Evolutionary conservation across 257 asterid genomes (phyloP).

Genomic region (Lycium barbarum): DNA sequence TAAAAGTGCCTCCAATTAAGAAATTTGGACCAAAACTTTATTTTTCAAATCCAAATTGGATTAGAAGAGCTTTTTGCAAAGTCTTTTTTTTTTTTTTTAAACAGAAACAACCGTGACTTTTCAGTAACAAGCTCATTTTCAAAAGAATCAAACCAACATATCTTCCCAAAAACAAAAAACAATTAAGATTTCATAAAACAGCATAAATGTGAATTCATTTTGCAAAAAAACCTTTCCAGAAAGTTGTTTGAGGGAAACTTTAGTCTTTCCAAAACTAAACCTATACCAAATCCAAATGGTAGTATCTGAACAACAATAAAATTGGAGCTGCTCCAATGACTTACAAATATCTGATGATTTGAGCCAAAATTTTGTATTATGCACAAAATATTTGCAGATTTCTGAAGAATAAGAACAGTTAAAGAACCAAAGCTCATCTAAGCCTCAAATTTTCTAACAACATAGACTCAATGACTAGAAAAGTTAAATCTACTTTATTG

Average conservation of each 20-base stretch:
- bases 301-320: not conserved
- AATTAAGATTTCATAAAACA: not conserved
- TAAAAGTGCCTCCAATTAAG: too few species aligned
- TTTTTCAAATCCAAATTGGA: too few species aligned
- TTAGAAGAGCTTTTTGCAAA: too few species aligned
- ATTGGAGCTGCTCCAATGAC: not conserved
- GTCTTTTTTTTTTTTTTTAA: too few species aligned
- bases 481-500: slow-evolving; percentile 23
- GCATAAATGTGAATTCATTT: not conserved
- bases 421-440: slow-evolving; percentile 32
- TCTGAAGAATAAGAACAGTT: slow-evolving; percentile 29
- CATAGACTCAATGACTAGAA: slow-evolving; percentile 41
- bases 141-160: not conserved
- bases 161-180: not conserved
- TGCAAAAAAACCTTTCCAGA: not conserved
- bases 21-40: too few species aligned
- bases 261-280: not conserved
- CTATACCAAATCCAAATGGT: not conserved
- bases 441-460: slow-evolving; percentile 42
- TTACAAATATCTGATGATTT: not conserved
- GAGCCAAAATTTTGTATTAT: slow-evolving; percentile 31
- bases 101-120: too few species aligned
- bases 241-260: not conserved
- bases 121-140: not conserved
- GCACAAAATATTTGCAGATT: slow-evolving; percentile 32